These are phyloP conservation scores for barley (Hordeum vulgare) DNA, from an alignment of 176 grass and related monocot genomes.

Conservation along the genomic window MorexV3_pseudomolecules_assembly NC_058518.1:319286769-319287268, in stretches of 20 bases:
- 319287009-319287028: not conserved
- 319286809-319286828: not conserved
- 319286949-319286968: constrained; percentile 31
- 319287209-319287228: constrained; percentile 18
- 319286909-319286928: constrained; percentile 71
- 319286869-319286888: constrained; percentile 64
- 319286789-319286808: not conserved
- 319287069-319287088: constrained; percentile 76
- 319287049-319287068: constrained; percentile 76
- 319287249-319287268: not conserved
- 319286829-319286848: not conserved
- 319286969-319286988: not conserved
- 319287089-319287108: constrained; percentile 72
- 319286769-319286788: not conserved
- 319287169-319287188: constrained; percentile 19
- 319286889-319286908: constrained; percentile 71
- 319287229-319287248: not conserved
- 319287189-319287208: constrained; percentile 47
- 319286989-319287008: not conserved
- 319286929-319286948: constrained; percentile 70
- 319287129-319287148: constrained; percentile 19
- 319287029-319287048: not conserved
- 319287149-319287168: constrained; percentile 2
- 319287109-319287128: constrained; percentile 56
- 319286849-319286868: not conserved